These are phyloP conservation scores for Xanthoconium stramineum DNA, from an alignment of 768 basidiomycete genomes.

Conservation along the genomic window DNA sequence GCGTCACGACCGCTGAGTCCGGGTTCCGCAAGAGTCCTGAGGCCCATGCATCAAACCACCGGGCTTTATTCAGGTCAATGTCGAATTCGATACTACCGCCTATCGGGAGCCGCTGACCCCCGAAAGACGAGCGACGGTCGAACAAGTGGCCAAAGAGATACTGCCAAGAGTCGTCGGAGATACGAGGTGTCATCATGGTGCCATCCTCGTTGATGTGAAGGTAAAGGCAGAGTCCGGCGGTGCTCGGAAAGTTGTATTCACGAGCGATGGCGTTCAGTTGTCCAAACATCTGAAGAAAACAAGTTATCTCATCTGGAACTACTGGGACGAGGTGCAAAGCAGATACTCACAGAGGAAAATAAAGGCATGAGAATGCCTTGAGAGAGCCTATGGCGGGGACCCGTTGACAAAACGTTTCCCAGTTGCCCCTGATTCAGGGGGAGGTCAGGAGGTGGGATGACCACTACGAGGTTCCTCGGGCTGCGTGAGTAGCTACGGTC, in stretches of 20 bases:
- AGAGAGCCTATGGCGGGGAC: conserved; percentile 57
- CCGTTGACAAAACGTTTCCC: conserved; percentile 55
- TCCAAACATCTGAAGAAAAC: conserved; percentile 56
- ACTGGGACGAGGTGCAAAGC: background rate
- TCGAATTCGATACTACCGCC: conserved; percentile 85
- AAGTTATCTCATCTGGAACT: background rate
- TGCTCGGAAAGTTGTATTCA: conserved; percentile 80
- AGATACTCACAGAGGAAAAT: conserved; percentile 57
- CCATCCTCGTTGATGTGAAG: conserved; percentile 61
- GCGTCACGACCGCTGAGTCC: conserved; percentile 39
- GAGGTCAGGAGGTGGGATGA: conserved; percentile 61
- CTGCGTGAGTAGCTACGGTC: conserved; percentile 38
- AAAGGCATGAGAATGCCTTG: conserved; percentile 75
- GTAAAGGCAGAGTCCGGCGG: conserved; percentile 74
- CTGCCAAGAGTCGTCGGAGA: conserved; percentile 78
- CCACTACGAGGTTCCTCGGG: conserved; percentile 58
- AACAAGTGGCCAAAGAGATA: conserved; percentile 65
- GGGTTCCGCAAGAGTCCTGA: conserved; percentile 47
- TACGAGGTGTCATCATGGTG: conserved; percentile 57
- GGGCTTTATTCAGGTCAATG: conserved; percentile 69
- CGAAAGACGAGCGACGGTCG: conserved; percentile 36
- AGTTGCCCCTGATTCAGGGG: conserved; percentile 56
- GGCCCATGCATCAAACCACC: conserved; percentile 77
- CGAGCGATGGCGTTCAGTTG: conserved; percentile 77
- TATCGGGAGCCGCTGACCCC: conserved; percentile 51